Evolutionary conservation across 2,329 filamentous ascomycete species (phyloP), one percentile per base, ranked within the genome.

Genomic region (Hymenoscyphus fraxineus): DNA sequence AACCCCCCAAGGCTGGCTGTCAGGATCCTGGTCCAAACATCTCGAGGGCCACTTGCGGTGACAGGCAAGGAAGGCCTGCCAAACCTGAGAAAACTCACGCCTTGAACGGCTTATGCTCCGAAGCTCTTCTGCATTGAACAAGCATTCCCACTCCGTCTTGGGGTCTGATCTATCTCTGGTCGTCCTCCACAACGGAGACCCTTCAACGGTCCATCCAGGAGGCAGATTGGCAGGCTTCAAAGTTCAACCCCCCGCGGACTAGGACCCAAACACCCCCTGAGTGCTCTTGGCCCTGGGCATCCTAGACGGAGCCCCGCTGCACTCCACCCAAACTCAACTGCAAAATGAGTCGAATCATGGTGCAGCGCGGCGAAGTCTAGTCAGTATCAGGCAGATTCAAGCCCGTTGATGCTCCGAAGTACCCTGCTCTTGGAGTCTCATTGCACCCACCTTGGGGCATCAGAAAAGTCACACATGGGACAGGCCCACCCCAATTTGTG

Each of bases 401-500:
- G 67, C 65, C 69, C 66, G 69, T 56, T 59, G n/a, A 64, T 67
- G 66, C 68, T 71, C 67, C 68, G 64, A 64, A 69, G 66, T 65
- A 70, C 70, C 68, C 67, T 70, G 70, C 61, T 69, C 69, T 70
- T 67, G 64, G 65, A 67, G 61, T 64, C 65, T 66, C 66, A 67
- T 65, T 68, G 64, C 70, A 66, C 70, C 69, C 69, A 69, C 68
- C 68, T 73, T 72, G 72, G 69, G 71, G 71, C 72, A 74, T 73
- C 69, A 67, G 61, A 71, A 72, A 70, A 72, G 71, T 68, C 66
- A 70, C 64, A 72, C 69, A 69, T 63, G 68, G 68, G 65, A 64
- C 64, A 68, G 81, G 79, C 80, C 81, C 81, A 83, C 81, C 77
- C 76, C 77, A 82, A 81, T 82, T 81, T 83, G 80, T 83, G 80